Evolutionary conservation across 306 rosid genomes (phyloP), one percentile per base, ranked within the genome.

Genomic region (Lotus japonicus): DNA sequence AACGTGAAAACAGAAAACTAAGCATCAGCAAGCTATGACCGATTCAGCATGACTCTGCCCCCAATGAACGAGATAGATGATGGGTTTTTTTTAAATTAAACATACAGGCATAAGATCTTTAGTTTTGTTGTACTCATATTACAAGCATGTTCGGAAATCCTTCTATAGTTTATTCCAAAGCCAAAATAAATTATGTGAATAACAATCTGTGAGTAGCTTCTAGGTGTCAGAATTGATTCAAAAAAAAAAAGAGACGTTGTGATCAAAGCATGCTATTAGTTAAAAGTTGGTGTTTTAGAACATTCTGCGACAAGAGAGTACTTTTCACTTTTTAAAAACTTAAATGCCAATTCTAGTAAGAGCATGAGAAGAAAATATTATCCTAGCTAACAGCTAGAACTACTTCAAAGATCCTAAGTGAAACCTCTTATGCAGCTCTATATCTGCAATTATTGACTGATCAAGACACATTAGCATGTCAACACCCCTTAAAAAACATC

Each of bases 51-150:
- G 43, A 70, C 65, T 73, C 57, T 60, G 82, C 88, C 79, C 66
- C 87, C 79, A 81, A 77, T 77, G 83, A 77, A 85, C 72, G 83
- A 79, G 86, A 71, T 77, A 70, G 73, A 67, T 49, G 66, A 36
- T 64, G 3, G 23, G 3, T 3, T 15, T 11, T n/a, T 36, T 71
- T 50, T 21, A 3, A 3, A 21, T 21, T 21, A 21, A 21, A 21
- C 23, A 21, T n/a, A n/a, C n/a, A n/a, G 23, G 23, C 23, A 21
- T 21, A 44, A 36, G 23, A 13, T 19, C 26, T 38, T 33, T 56
- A 26, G 68, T 19, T 55, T 58, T 33, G 49, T 1, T 4, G 45
- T 17, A 41, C 4, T 61, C 18, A 14, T 21, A 11, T 4, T n/a
- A n/a, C n/a, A n/a, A n/a, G n/a, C n/a, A 46, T 21, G 3, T 21